A percentile compares a stretch with the other conserved stretches of the same genome.
Conservation (phyloP, 2,329 filamentous ascomycete species). For the Xylariaceae sp. region DNA sequence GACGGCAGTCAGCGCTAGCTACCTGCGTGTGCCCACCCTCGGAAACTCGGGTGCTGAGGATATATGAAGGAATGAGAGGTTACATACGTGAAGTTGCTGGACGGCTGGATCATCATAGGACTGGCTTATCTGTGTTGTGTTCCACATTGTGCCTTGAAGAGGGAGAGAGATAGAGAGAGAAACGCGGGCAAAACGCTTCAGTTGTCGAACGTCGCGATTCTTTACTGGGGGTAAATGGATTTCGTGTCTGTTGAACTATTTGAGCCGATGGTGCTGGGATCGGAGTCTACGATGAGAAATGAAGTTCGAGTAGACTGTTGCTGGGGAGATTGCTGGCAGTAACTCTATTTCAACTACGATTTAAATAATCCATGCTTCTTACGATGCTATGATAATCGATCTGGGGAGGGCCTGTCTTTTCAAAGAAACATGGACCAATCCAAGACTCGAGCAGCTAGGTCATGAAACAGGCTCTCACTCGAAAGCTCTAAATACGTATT, state of each 20-base stretch:
- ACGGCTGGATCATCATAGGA: constrained; percentile 18
- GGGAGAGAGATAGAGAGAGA: too few relatives aligned
- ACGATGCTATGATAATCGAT: neutral
- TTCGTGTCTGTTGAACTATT: too few relatives aligned
- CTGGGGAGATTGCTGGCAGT: neutral
- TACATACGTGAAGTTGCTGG: constrained; percentile 23
- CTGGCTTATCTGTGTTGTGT: constrained; percentile 20
- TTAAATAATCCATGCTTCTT: constrained; percentile 15
- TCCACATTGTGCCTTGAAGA: constrained; percentile 13
- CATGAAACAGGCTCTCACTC: constrained; percentile 15
- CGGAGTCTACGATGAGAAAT: neutral
- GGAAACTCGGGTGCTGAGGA: constrained; percentile 6
- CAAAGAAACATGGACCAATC: constrained; percentile 9
- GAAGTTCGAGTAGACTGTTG: constrained; percentile 3
- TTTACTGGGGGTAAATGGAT: too few relatives aligned
- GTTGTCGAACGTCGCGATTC: too few relatives aligned
- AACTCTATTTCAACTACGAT: constrained; percentile 4
- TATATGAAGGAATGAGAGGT: constrained; percentile 8
- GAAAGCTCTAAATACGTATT: constrained; percentile 11
- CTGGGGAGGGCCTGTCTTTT: constrained; percentile 5
- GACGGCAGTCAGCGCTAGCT: constrained; percentile 1
- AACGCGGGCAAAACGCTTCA: too few relatives aligned
- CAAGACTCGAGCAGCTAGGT: constrained; percentile 7
- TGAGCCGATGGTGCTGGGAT: too few relatives aligned
- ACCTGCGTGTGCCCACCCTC: constrained; percentile 6